Percentiles rank a stretch among this genome's conserved stretches.
Conservation (phyloP, 768 basidiomycete species). For the Tylopilus plumbeoviolaceoides region DNA sequence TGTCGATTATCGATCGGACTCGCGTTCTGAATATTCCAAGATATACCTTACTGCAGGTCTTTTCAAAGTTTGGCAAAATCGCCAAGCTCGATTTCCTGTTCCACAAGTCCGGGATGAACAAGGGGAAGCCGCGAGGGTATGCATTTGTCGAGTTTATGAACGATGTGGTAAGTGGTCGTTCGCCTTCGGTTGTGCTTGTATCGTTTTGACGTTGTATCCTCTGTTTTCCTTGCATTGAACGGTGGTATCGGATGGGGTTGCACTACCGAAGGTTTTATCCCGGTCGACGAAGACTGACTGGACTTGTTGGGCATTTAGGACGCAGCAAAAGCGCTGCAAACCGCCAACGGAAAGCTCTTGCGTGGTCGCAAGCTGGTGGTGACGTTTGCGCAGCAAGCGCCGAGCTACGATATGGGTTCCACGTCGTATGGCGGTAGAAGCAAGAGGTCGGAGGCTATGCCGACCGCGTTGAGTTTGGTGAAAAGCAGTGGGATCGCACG, state of each 20-base stretch:
- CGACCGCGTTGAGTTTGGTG: conserved; percentile 84
- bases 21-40: conserved; percentile 38
- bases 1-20: not conserved
- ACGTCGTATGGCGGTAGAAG: conserved; percentile 33
- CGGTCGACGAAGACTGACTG: conserved; percentile 16
- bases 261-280: conserved; percentile 20
- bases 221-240: conserved; percentile 17
- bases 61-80: conserved; percentile 89
- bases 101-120: conserved; percentile 85
- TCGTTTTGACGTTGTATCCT: conserved; percentile 26
- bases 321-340: conserved; percentile 69
- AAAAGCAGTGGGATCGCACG: conserved; percentile 61
- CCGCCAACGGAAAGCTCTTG: conserved; percentile 73
- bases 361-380: conserved; percentile 87
- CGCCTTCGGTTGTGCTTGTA: conserved; percentile 17
- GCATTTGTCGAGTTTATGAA: conserved; percentile 86
- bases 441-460: conserved; percentile 55
- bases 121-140: conserved; percentile 93
- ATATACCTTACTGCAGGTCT: conserved; percentile 84
- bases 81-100: conserved; percentile 93
- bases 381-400: conserved; percentile 89
- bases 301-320: conserved; percentile 53
- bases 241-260: conserved; percentile 13
- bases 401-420: conserved; percentile 31
- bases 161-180: conserved; percentile 62